phyloP scores from a whole-genome alignment of 257 asterid genomes.

The Fraxinus cuspidata region DNA sequence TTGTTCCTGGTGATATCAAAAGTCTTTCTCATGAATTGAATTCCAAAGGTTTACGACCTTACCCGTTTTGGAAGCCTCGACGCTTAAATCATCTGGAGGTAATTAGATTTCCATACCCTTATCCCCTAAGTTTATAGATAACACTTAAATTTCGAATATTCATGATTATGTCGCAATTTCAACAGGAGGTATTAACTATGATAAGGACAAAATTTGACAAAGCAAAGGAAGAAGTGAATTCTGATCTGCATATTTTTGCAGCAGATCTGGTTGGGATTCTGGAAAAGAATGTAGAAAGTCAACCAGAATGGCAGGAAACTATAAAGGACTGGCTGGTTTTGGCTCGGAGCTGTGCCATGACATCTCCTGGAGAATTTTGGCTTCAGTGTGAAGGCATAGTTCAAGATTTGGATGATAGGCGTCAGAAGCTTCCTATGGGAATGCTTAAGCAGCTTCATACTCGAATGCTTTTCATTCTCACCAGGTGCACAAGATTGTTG shows the following conservation, averaged over 20 bases:
- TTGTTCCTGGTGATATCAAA: too few species aligned
- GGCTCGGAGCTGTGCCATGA: conserved; percentile 96
- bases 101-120: too few species aligned
- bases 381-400: conserved; percentile 99
- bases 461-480: conserved; percentile 96
- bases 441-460: conserved; percentile 92
- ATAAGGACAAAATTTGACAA: conserved; percentile 88
- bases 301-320: conserved; percentile 97
- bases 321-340: conserved; percentile 88
- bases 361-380: conserved; percentile 96
- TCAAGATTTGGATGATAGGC: conserved; percentile 94
- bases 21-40: too few species aligned
- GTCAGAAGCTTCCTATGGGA: conserved; percentile 97
- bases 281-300: conserved; percentile 85
- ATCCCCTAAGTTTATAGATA: too few species aligned
- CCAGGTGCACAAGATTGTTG: conserved; percentile 91
- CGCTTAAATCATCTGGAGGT: too few species aligned
- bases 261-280: conserved; percentile 90
- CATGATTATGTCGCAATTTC: too few species aligned
- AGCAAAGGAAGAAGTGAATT: conserved; percentile 98
- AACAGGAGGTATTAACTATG: conserved; percentile 87
- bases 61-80: too few species aligned
- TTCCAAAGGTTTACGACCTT: too few species aligned
- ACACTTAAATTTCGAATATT: too few species aligned
- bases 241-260: conserved; percentile 92